Evolutionary conservation across 352 stramenopile genomes (phyloP).

Genomic region (Phytopythium oedochilum): DNA sequence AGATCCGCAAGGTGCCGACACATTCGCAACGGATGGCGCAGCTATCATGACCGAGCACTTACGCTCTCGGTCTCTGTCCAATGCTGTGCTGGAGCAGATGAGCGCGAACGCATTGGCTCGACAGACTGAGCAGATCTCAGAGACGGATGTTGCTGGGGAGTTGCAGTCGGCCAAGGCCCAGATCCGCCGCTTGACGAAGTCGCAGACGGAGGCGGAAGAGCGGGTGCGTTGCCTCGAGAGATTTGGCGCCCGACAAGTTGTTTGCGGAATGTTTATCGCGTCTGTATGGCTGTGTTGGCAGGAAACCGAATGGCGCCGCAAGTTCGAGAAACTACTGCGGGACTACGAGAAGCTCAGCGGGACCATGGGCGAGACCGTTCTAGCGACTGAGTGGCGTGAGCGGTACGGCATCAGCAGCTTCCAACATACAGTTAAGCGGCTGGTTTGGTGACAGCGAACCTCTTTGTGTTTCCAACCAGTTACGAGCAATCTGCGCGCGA

Average conservation of each 20-base stretch:
- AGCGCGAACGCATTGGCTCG: slow-evolving; percentile 67
- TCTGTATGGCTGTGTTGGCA: slow-evolving; percentile 10
- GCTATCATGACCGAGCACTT: too few species aligned
- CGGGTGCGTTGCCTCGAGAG: slow-evolving; percentile 27
- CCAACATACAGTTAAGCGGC: neutral
- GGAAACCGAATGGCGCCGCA: slow-evolving; percentile 77
- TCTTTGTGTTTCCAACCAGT: slow-evolving; percentile 11
- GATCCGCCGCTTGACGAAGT: slow-evolving; percentile 69
- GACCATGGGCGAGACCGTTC: slow-evolving; percentile 79
- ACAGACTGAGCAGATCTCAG: slow-evolving; percentile 75
- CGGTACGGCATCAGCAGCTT: slow-evolving; percentile 34
- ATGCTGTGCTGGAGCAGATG: slow-evolving; percentile 34
- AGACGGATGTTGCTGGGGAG: slow-evolving; percentile 65
- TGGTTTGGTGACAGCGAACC: neutral
- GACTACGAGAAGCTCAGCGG: slow-evolving; percentile 85
- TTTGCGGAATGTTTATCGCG: neutral
- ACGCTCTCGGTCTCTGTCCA: too few species aligned
- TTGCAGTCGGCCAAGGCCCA: slow-evolving; percentile 70
- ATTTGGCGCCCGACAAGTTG: neutral
- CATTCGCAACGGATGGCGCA: neutral
- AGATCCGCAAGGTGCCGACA: slow-evolving; percentile 68
- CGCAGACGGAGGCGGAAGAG: slow-evolving; percentile 70
- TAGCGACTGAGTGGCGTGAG: slow-evolving; percentile 83
- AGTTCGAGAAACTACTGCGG: slow-evolving; percentile 83
- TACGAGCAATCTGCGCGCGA: slow-evolving; percentile 74